Evolutionary conservation across 768 basidiomycete genomes (phyloP).

Genomic region (Termitomyces sp.): DNA sequence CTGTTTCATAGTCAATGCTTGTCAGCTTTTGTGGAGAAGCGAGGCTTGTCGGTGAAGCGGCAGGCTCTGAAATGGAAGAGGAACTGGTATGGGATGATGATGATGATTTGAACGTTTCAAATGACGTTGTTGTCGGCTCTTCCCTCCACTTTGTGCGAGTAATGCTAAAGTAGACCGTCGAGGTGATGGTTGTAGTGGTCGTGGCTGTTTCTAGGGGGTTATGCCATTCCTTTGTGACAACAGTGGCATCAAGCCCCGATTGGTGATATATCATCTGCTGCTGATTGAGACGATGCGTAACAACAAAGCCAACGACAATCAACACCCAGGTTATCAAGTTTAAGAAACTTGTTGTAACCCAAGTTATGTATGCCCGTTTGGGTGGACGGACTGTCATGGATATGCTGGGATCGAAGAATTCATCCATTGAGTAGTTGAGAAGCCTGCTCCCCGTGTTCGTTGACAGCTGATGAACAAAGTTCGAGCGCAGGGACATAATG

Average conservation of each 20-base stretch:
- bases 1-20: not conserved
- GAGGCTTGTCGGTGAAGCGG: constrained; percentile 7
- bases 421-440: constrained; percentile 54
- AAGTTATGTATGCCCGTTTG: constrained; percentile 12
- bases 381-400: constrained; percentile 32
- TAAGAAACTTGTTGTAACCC: constrained; percentile 19
- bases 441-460: constrained; percentile 41
- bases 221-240: not conserved
- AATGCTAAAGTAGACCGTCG: constrained; percentile 29
- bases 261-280: constrained; percentile 10
- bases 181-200: constrained; percentile 39
- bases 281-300: constrained; percentile 26
- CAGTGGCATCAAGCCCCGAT: not conserved
- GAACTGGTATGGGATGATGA: constrained; percentile 2
- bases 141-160: constrained; percentile 23
- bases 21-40: constrained; percentile 1
- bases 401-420: constrained; percentile 57
- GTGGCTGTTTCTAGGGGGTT: constrained; percentile 5
- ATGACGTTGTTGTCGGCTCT: constrained; percentile 12
- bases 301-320: constrained; percentile 25
- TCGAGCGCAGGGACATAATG: constrained; percentile 45
- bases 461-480: constrained; percentile 50
- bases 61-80: constrained; percentile 5
- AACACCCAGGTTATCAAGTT: constrained; percentile 27
- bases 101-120: constrained; percentile 15